These are phyloP conservation scores for Austropuccinia psidii DNA, from an alignment of 1,284 basidiomycete species.

Conservation along the genomic window DNA sequence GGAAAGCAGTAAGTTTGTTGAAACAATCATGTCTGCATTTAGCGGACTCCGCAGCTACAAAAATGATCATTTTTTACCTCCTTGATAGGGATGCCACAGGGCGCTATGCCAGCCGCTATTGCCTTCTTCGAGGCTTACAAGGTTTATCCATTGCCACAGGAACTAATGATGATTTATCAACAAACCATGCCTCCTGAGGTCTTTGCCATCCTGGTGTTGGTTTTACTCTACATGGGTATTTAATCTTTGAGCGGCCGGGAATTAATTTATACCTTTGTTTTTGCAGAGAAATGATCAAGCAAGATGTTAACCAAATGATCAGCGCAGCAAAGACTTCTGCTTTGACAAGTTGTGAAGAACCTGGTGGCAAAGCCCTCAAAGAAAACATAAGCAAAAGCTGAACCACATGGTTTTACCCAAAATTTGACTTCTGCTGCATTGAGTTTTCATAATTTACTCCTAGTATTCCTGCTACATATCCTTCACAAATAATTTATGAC, in stretches of 20 bases:
- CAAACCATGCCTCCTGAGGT: conserved; percentile 47
- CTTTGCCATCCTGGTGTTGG: conserved; percentile 46
- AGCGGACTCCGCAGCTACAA: background rate
- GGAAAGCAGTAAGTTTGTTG: conserved; percentile 15
- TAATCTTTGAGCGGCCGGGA: background rate
- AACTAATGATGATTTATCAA: conserved; percentile 48
- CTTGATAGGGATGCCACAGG: conserved; percentile 43
- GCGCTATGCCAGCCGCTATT: conserved; percentile 45
- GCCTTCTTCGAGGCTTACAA: conserved; percentile 48
- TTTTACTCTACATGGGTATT: conserved; percentile 36
- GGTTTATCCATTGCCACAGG: conserved; percentile 46
- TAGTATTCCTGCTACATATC: too few species aligned
- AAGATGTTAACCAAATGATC: conserved; percentile 32
- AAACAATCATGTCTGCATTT: background rate
- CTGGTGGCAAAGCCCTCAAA: too few species aligned
- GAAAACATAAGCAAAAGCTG: too few species aligned
- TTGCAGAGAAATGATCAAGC: conserved; percentile 32
- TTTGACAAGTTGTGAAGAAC: conserved; percentile 9
- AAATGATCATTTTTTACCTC: background rate
- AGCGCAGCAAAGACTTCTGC: background rate
- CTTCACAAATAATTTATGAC: too few species aligned
- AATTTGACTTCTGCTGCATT: too few species aligned
- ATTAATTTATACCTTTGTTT: background rate
- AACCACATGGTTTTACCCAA: too few species aligned
- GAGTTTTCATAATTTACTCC: too few species aligned